Base-by-base conservation (phyloP, 169 alveolate species). In the Blepharisma undulans region DNA sequence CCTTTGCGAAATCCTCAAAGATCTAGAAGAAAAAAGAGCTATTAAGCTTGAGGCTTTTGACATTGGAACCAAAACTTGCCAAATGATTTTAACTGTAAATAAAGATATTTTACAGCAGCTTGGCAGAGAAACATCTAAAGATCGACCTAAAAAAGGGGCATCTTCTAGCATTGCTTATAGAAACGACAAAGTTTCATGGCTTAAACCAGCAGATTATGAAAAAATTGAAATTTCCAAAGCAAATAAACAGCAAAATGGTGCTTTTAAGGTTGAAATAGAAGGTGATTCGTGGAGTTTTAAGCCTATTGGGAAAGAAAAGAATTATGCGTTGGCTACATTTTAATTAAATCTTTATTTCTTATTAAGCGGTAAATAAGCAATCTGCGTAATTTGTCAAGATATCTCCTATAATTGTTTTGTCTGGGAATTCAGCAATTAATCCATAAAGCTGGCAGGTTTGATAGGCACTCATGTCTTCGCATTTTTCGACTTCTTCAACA, bases 401-500 rank as follows among this genome's bases (percentile, higher is more conserved):
- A 22, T 60, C 76, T 82, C 89, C 89, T 6, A 82, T 22, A 82
- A 82, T 82, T 4, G 33, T 19, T 59, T 82, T 82, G 34, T 82
- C 89, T 4, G 89, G 89, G 10, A 82, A 72, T 36, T 82, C 29
- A 36, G 89, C 77, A 48, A 60, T 72, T 4, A 33, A 19, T 59
- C 89, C 89, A 30, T 82, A 82, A 6, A 82, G 8, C 7, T 72
- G 76, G 34, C 27, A 72, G 7, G 30, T 59, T 59, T 59, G 76
- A 22, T 32, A 21, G 29, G 33, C 60, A 6, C 25, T 22, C 22
- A 29, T 30, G 10, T 66, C 25, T 19, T 94, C 92, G 76, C 92
- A 76, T 7, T 81, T 76, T 76, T 72, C 72, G n/a, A 94, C 84
- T 48, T 91, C 79, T 32, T 74, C 88, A 29, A 92, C 89, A 19